Base-by-base conservation (phyloP, 805 yeast genomes). In the Starmerella stellata region DNA sequence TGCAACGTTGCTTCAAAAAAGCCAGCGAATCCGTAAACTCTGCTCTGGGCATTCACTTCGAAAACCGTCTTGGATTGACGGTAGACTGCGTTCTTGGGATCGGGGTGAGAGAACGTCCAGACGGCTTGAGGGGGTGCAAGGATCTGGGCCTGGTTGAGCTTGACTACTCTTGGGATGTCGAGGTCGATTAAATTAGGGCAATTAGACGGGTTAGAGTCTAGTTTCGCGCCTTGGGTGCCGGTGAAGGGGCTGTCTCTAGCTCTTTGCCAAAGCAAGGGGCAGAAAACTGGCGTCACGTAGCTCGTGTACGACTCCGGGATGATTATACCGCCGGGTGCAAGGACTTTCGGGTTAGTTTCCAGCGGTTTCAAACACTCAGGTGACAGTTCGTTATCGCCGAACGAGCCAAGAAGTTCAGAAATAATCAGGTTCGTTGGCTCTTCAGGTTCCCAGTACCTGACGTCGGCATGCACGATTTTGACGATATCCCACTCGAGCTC, bases 381-480 rank as follows among this genome's bases (percentile, higher is more conserved):
- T 7, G 80, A 68, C 15, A 81, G 63, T 53, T 85, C 95, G 56
- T 85, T 87, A 55, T 92, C 87, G 3, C 93, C 95, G 59, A 87
- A 78, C 14, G 93, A 79, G 4, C 95, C 95, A 21, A 85, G 56
- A 5, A 87, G 60, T 54, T 85, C 95, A 33, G 92, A 77, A 1
- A 87, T 65, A 7, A 83, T 67, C 32, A 85, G 50, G 51, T 78
- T 68, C 40, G 67, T 64, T 15, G 61, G 59, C 11, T 52, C 44
- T 5, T 45, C 46, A 3, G 62, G 63, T 7, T 50, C 38, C 74
- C 75, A 70, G 2, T 50, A 43, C 15, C 90, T 59, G 56, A 74
- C 69, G 55, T 85, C 93, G 3, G 60, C 62, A 32, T 64, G 57
- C 3, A 76, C 52, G 2, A 83, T 54, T 7, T 62, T 52, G 1